Conservation (phyloP, 805 yeast species). For the Ascoidea tarda region DNA sequence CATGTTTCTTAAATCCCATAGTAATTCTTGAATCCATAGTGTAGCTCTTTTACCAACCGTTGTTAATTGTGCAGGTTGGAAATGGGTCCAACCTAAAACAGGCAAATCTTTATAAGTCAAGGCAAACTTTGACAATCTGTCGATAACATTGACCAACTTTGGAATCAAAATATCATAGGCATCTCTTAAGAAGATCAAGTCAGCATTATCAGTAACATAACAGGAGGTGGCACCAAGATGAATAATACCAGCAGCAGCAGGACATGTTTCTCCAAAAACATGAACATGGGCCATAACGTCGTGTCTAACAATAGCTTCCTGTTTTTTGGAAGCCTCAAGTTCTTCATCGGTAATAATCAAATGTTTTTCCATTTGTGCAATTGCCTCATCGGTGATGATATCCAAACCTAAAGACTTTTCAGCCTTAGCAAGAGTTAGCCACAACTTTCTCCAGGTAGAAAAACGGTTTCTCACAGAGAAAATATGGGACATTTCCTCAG, state of each 20-base stretch:
- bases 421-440: slow-evolving; percentile 92
- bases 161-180: slow-evolving; percentile 91
- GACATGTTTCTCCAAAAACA: slow-evolving; percentile 82
- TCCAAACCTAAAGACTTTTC: slow-evolving; percentile 82
- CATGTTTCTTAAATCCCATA: slow-evolving; percentile 96
- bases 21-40: slow-evolving; percentile 91
- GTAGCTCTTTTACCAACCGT: slow-evolving; percentile 98
- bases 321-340: slow-evolving; percentile 74
- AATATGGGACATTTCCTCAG: slow-evolving; percentile 89
- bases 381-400: slow-evolving; percentile 82
- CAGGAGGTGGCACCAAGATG: slow-evolving; percentile 98
- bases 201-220: slow-evolving; percentile 96
- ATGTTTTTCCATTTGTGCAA: slow-evolving; percentile 70
- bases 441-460: slow-evolving; percentile 96
- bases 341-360: slow-evolving; percentile 85
- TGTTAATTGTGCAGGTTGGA: slow-evolving; percentile 98
- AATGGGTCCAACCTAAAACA: slow-evolving; percentile 97
- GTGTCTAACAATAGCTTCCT: slow-evolving; percentile 95
- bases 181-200: slow-evolving; percentile 88
- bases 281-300: slow-evolving; percentile 99
- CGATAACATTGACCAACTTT: slow-evolving; percentile 89
- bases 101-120: slow-evolving; percentile 88
- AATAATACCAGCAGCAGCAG: slow-evolving; percentile 94
- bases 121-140: slow-evolving; percentile 81
- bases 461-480: slow-evolving; percentile 90